A percentile compares a stretch with the other conserved stretches of the same genome.
Conservation (phyloP, 371 early-diverging fungal genomes). For the Thermomucor indicae-seudaticae region DNA sequence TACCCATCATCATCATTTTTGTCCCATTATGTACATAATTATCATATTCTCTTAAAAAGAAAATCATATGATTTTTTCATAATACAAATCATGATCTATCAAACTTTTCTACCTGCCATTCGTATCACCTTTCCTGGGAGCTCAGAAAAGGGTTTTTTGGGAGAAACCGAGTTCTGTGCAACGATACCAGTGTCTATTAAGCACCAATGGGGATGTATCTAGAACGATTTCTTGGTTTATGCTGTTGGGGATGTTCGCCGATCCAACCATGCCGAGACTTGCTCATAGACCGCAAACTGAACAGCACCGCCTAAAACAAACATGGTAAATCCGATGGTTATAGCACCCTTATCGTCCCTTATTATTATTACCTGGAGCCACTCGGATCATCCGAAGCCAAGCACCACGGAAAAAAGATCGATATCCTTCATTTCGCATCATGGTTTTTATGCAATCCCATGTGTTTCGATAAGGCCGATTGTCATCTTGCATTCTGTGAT, state of each 20-base stretch:
- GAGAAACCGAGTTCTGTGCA: no score
- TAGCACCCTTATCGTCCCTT: not conserved
- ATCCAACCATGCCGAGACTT: constrained; percentile 27
- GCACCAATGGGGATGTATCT: not conserved
- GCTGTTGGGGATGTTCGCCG: not conserved
- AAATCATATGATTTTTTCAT: not conserved
- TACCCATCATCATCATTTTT: no score
- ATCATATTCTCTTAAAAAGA: no score
- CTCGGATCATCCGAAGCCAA: constrained; percentile 46
- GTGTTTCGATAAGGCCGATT: constrained; percentile 29
- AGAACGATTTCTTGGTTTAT: not conserved
- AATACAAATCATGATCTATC: not conserved
- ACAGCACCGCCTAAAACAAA: constrained; percentile 36
- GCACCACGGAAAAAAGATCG: constrained; percentile 45
- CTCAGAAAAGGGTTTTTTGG: not conserved
- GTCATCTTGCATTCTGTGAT: constrained; percentile 47
- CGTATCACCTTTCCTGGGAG: not conserved
- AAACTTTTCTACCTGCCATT: not conserved
- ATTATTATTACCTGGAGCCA: constrained; percentile 43
- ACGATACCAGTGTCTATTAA: not conserved
- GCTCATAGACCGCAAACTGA: constrained; percentile 44
- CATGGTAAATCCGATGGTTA: not conserved
- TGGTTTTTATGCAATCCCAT: constrained; percentile 39
- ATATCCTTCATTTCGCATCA: constrained; percentile 39
- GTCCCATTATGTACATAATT: no score